Percentiles rank a stretch among this genome's conserved stretches.
Evolutionary conservation across 2,329 filamentous ascomycete species (phyloP).

Genomic region (Knoxdaviesia proteae): DNA sequence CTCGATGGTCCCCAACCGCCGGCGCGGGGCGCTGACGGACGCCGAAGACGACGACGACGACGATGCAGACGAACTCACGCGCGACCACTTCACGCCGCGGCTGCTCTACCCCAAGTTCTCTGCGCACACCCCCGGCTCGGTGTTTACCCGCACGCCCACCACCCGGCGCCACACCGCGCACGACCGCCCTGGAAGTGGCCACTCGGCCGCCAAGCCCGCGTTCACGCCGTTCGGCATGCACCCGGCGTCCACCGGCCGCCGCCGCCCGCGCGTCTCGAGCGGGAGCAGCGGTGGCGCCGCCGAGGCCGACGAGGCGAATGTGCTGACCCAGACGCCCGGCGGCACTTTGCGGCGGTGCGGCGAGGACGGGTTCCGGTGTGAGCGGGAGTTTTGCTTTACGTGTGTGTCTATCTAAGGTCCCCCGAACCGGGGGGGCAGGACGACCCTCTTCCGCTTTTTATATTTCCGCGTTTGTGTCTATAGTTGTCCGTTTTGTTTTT

Average conservation of each 20-base stretch:
- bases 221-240: neutral
- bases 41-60: slow-evolving; percentile 12
- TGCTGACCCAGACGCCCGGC: slow-evolving; percentile 22
- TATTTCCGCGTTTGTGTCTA: neutral
- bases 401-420: slow-evolving; percentile 18
- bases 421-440: no score
- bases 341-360: slow-evolving; percentile 31
- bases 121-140: no score
- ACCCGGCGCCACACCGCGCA: neutral
- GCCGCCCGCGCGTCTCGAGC: no score
- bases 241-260: neutral
- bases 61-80: slow-evolving; percentile 18
- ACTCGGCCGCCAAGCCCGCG: neutral
- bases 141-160: no score
- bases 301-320: neutral
- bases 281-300: neutral
- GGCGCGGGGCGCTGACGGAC: no score
- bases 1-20: slow-evolving; percentile 16
- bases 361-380: slow-evolving; percentile 31
- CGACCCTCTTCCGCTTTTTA: neutral
- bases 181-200: neutral
- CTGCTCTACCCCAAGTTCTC: no score
- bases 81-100: slow-evolving; percentile 9
- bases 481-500: neutral
- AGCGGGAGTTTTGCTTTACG: slow-evolving; percentile 37